phyloP scores from a whole-genome alignment of 2,329 filamentous ascomycete genomes.

The Claviceps sp. region DNA sequence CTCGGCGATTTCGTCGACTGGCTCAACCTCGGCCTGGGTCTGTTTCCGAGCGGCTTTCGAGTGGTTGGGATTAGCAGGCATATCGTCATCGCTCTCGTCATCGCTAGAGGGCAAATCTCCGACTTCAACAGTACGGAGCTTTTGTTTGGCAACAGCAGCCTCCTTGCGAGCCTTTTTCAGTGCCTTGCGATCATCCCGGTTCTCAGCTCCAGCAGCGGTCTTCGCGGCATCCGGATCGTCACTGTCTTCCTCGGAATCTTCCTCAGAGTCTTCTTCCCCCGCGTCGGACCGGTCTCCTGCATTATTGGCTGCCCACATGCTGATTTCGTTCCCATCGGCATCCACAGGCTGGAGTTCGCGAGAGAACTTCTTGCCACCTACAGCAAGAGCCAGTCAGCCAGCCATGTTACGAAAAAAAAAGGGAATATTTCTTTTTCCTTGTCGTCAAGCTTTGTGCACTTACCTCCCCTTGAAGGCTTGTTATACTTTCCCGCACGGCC shows the following conservation, averaged over 20 bases:
- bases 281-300: slow-evolving; percentile 40
- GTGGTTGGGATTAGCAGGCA: slow-evolving; percentile 89
- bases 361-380: slow-evolving; percentile 92
- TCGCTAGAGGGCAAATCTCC: slow-evolving; percentile 75
- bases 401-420: background rate
- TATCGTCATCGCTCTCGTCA: slow-evolving; percentile 46
- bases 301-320: slow-evolving; percentile 67
- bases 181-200: slow-evolving; percentile 76
- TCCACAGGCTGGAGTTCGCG: slow-evolving; percentile 80
- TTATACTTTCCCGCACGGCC: slow-evolving; percentile 88
- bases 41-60: slow-evolving; percentile 58
- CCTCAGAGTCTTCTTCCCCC: slow-evolving; percentile 38
- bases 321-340: slow-evolving; percentile 73
- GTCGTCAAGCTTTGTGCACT: slow-evolving; percentile 11
- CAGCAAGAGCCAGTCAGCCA: background rate
- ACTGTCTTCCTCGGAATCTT: slow-evolving; percentile 39
- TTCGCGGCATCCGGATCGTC: slow-evolving; percentile 29
- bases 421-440: no score
- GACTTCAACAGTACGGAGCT: slow-evolving; percentile 57
- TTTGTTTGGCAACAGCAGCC: slow-evolving; percentile 68
- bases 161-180: slow-evolving; percentile 84
- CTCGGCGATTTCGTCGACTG: slow-evolving; percentile 37
- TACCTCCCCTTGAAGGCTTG: slow-evolving; percentile 87
- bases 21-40: slow-evolving; percentile 22
- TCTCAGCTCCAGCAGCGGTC: slow-evolving; percentile 34